Evolutionary conservation across 352 stramenopile species (phyloP), one percentile per base, ranked within the genome.

Genomic region (Albugo laibachii): DNA sequence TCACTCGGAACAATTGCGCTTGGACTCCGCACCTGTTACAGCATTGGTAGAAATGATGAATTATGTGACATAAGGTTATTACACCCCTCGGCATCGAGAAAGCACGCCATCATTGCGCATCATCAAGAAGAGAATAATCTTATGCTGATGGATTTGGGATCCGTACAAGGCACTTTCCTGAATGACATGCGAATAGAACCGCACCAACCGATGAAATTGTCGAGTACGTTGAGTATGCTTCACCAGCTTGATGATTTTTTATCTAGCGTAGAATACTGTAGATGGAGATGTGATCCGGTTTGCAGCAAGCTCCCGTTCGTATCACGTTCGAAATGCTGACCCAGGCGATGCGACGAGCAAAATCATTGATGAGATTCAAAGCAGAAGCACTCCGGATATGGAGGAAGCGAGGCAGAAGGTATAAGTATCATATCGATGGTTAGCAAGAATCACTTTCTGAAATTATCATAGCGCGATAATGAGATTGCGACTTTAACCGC

Each of bases 81-180:
- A 45, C 80, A 94, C 53, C 66, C 73, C 27, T 87, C 70, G 36
- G 75, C 88, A 53, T 92, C 77, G 6, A 65, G 82, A 11, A 65
- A 83, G 46, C 82, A 94, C 55, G 80, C 76, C 5, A 61, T 68
- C 10, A 48, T 94, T 36, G 65, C 80, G 19, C 76, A 93, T 50
- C 57, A 80, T 45, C 62, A 69, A 21, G 20, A 24, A 24, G 45
- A 76, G 5, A 66, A 62, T 2, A 47, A 56, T 0, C 36, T 94
- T 0, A 66, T 56, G 16, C 50, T 89, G 12, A 55, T 88, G 50
- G 82, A 92, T 54, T 61, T 93, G 15, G 65, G 62, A 5, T 92
- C 78, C 2, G 72, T 68, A n/a, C 80, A 94, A 51, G 82, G 80
- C 38, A 85, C 80, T 36, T 87, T 84, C 27, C 49, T 92, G 36